A percentile compares a stretch with the other conserved stretches of the same genome.
Conservation (phyloP, 2,329 filamentous ascomycete genomes). For the Arachnomyces sp. region DNA sequence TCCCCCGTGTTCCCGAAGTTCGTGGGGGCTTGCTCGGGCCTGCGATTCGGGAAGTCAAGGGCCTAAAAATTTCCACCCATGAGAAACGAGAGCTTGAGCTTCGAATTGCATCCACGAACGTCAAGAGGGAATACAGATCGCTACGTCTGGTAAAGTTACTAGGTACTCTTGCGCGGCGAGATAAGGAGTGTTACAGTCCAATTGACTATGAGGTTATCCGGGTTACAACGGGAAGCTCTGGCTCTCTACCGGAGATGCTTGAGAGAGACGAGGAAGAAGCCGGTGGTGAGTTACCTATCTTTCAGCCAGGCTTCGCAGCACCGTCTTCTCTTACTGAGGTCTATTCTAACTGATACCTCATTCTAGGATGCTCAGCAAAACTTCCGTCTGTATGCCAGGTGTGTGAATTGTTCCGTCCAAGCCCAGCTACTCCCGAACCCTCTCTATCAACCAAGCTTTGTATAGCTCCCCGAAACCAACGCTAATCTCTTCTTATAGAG, state of each 20-base stretch:
- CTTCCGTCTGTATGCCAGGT: conserved; percentile 37
- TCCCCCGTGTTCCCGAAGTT: conserved; percentile 16
- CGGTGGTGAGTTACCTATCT: conserved; percentile 46
- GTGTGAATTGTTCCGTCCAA: conserved; percentile 8
- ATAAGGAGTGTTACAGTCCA: neutral
- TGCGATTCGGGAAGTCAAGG: conserved; percentile 13
- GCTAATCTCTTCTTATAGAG: conserved; percentile 35
- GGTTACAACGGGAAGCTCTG: conserved; percentile 83
- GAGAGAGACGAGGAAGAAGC: conserved; percentile 72
- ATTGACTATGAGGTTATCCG: conserved; percentile 49
- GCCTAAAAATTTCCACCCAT: conserved; percentile 6
- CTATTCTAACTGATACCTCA: conserved; percentile 3
- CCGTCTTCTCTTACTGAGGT: neutral
- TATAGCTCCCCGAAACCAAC: conserved; percentile 1
- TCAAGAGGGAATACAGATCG: too few relatives aligned
- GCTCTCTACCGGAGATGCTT: conserved; percentile 80
- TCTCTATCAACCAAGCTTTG: too few relatives aligned
- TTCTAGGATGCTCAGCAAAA: conserved; percentile 32
- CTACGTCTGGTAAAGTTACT: too few relatives aligned
- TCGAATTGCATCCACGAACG: too few relatives aligned
- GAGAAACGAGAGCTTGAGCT: neutral
- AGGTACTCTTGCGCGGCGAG: too few relatives aligned
- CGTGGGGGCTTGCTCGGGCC: conserved; percentile 16
- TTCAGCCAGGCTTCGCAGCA: neutral
- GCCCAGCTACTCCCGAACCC: too few relatives aligned